A percentile compares a stretch with the other conserved stretches of the same genome.
These are phyloP conservation scores for Gnaphalium uliginosum DNA, from an alignment of 129 eudicot species.

Conservation along the genomic window DNA sequence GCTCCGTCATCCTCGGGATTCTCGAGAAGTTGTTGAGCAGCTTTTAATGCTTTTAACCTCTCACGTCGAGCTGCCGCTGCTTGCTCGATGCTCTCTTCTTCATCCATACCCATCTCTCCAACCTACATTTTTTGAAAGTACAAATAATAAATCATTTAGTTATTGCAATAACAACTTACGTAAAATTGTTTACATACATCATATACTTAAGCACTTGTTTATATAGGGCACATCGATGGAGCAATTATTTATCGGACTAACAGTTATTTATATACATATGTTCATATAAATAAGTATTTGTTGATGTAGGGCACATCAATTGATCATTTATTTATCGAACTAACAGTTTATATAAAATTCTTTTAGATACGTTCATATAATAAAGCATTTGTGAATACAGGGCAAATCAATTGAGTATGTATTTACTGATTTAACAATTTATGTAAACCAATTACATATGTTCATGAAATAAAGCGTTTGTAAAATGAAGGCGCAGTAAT, in stretches of 20 bases:
- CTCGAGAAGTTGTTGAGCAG: constrained; percentile 65
- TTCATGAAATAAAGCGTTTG: background rate
- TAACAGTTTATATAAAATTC: too few relatives aligned
- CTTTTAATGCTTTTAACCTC: constrained; percentile 58
- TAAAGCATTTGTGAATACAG: background rate
- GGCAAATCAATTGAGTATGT: background rate
- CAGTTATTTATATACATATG: background rate
- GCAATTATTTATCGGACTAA: background rate
- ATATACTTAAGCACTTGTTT: background rate
- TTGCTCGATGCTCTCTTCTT: constrained; percentile 59
- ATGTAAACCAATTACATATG: background rate
- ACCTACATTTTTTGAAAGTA: background rate
- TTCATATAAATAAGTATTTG: too few relatives aligned
- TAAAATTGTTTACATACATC: background rate
- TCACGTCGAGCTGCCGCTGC: constrained; percentile 80
- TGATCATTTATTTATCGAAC: too few relatives aligned
- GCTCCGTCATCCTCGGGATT: constrained; percentile 53
- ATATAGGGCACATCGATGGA: background rate
- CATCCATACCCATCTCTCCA: constrained; percentile 46
- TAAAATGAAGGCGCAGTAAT: background rate
- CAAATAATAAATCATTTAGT: background rate
- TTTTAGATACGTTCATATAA: too few relatives aligned
- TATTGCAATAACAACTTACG: too few relatives aligned
- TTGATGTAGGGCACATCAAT: too few relatives aligned
- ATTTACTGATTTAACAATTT: background rate